Evolutionary conservation across 225 moss, liverwort and hornwort genomes (phyloP), one percentile per base, ranked within the genome.

Genomic region (Sphagnum tenellum): DNA sequence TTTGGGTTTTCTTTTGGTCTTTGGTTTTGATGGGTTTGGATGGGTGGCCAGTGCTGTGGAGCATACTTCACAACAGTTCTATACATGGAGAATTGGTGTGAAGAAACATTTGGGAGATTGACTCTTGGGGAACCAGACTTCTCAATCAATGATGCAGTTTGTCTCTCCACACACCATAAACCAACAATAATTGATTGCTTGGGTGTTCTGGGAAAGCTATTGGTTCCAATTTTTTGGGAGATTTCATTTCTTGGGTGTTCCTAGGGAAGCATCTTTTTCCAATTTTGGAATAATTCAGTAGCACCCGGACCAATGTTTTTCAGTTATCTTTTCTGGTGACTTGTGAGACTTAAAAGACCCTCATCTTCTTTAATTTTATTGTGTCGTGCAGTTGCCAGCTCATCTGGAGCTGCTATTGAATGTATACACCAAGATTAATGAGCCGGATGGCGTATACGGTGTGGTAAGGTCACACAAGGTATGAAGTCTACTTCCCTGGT

Each of bases 401-500:
- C 96, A 98, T 57, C 71, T 98, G 76, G 96, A 98, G 61, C 74
- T 92, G 69, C 82, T 98, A 53, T 68, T 93, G 68, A 73, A 74
- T 67, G 96, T 89, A 12, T 93, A 90, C 69, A 98, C 93, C 11
- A 90, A 90, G 72, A 98, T 90, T 72, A 98, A 90, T 60, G 96
- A 98, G 70, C 96, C 96, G 10, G 96, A 98, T 76, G 92, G 96
- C 68, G 80, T 98, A 9, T 98, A 98, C 53, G 96, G 96, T 77
- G 96, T 93, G 69, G 81, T 90, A 62, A 88, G 90, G 53, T 93
- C 93, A 52, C 96, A 98, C 61, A 98, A 98, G 96, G 95, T 95
- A 58, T 13, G 0, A 29, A 29, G 29, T 29, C 29, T 29, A 29
- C 29, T 29, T 29, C 29, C 29, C 29, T 29, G 29, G 29, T 29